phyloP scores from a whole-genome alignment of 129 eudicot species.

The carrot (Daucus carota) region DNA sequence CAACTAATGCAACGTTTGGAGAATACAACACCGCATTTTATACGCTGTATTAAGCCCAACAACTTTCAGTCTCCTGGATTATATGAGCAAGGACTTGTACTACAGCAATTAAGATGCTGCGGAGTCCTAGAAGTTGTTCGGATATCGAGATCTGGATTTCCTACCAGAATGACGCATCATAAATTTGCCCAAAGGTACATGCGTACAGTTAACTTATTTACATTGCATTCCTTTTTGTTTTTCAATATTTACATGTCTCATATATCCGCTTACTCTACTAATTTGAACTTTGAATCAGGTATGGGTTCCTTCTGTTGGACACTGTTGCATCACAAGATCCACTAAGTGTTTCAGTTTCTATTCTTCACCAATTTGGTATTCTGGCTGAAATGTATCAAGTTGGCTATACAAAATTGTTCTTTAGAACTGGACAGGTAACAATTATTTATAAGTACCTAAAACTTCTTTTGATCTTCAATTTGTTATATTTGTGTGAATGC shows the following conservation, averaged over 20 bases:
- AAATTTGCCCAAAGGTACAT: slow-evolving; percentile 73
- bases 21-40: slow-evolving; percentile 81
- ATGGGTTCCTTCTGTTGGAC: slow-evolving; percentile 73
- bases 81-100: slow-evolving; percentile 62
- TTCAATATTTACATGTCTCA: neutral
- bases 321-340: slow-evolving; percentile 74
- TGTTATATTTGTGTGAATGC: neutral
- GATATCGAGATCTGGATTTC: slow-evolving; percentile 83
- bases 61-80: slow-evolving; percentile 65
- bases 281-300: slow-evolving; percentile 35
- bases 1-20: slow-evolving; percentile 80
- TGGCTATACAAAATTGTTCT: slow-evolving; percentile 83
- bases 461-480: neutral
- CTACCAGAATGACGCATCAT: slow-evolving; percentile 82
- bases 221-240: neutral
- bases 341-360: slow-evolving; percentile 65
- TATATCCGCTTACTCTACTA: neutral
- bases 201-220: neutral
- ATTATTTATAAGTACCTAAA: neutral
- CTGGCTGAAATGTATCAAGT: slow-evolving; percentile 91
- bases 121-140: slow-evolving; percentile 90
- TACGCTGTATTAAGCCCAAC: slow-evolving; percentile 94
- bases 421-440: slow-evolving; percentile 86
- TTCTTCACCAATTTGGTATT: slow-evolving; percentile 71
- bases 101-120: slow-evolving; percentile 80